Base-by-base conservation (phyloP, 202 grass and related monocot species). In the Zizania palustris region DNA sequence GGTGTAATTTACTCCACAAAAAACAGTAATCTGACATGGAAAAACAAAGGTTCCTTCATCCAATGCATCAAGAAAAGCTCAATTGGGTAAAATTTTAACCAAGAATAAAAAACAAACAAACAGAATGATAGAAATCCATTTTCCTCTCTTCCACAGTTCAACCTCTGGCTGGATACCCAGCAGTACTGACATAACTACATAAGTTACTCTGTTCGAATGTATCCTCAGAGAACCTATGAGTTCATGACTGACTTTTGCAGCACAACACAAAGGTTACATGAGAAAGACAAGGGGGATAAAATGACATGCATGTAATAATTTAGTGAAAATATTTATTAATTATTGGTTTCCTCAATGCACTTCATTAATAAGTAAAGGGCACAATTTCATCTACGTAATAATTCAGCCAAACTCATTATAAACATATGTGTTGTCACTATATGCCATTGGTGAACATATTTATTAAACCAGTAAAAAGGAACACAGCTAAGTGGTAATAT, bases 231-330 rank as follows among this genome's bases (percentile, higher is more conserved):
- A 75, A 80, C 28, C 4, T 16, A 77, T 16, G 57, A 45, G 75
- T 22, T 1, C 43, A 82, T 16, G 40, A 39, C 18, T 3, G 28
- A 72, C 2, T 74, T 28, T 83, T 65, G 67, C 49, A 87, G 44
- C 28, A 51, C 12, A 64, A 28, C 28, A 28, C 19, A 19, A 51
- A 35, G 3, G 18, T 81, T 76, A 65, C 7, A 39, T 6, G 18
- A 83, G 65, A 53, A 68, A 77, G 60, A 69, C 10, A 42, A 14
- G 48, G 33, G 2, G 11, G 41, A 70, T 11, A 70, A 39, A 67
- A 78, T 6, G 9, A n/a, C 19, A 74, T 71, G 65, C 13, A 64
- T 75, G 71, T 10, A 76, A 69, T 64, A 58, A 80, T 70, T 45
- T 65, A 41, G 2, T 8, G 55, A 28, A 44, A 65, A 65, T 14